phyloP scores from a whole-genome alignment of 352 stramenopile genomes.

The Phytophthora kernoviae region DNA sequence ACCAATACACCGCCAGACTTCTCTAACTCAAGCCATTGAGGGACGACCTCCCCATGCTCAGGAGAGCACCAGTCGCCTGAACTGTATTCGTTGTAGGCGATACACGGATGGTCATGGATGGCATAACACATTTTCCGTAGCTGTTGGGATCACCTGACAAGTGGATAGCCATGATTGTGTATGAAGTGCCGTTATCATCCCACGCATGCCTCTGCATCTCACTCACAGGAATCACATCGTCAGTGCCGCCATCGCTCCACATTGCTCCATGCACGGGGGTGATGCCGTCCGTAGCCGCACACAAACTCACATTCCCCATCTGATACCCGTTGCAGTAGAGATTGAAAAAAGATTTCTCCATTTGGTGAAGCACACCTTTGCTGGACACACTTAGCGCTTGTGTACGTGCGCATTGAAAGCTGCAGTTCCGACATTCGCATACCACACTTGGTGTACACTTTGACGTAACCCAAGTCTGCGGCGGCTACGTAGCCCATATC shows the following conservation, averaged over 20 bases:
- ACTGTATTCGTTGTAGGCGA: constrained; percentile 20
- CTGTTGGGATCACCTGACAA: constrained; percentile 37
- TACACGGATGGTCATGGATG: constrained; percentile 55
- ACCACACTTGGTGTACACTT: constrained; percentile 44
- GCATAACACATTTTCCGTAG: constrained; percentile 48
- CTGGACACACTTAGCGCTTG: constrained; percentile 31
- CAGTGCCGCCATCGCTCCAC: constrained; percentile 49
- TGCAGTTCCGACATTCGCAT: constrained; percentile 52
- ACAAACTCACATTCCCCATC: constrained; percentile 39
- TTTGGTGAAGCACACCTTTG: constrained; percentile 41
- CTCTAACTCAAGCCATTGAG: constrained; percentile 45
- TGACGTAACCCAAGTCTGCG: constrained; percentile 31
- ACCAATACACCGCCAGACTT: constrained; percentile 6
- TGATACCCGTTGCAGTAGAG: constrained; percentile 39
- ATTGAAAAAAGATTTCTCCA: constrained; percentile 41
- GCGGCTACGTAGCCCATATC: constrained; percentile 46
- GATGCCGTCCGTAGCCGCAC: constrained; percentile 29
- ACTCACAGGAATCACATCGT: constrained; percentile 39
- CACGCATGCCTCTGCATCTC: constrained; percentile 43
- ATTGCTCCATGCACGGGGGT: constrained; percentile 45
- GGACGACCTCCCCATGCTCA: constrained; percentile 33
- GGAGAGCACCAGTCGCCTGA: constrained; percentile 37
- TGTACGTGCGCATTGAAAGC: constrained; percentile 27
- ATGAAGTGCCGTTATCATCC: constrained; percentile 22
- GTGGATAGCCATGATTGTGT: constrained; percentile 49